Evolutionary conservation across 1,139 yeast species (phyloP), one percentile per base, ranked within the genome.

Genomic region (Candida sojae): DNA sequence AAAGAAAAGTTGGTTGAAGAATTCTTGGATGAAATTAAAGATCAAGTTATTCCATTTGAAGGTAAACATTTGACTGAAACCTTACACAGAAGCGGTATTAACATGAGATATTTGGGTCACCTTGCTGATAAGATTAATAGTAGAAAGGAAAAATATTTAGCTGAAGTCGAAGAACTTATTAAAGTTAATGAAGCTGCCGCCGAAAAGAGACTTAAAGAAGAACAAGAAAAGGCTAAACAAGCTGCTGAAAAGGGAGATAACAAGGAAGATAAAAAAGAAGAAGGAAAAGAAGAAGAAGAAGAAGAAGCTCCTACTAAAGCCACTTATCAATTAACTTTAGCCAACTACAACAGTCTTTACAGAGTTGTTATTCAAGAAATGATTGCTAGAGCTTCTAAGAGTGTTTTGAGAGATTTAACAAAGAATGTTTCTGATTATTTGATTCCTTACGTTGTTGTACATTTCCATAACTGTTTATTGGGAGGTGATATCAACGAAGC

Each of bases 61-160:
- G 97, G 98, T 53, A 63, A 70, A 5, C 93, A 91, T 58, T 79
- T 93, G 59, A 73, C 90, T 30, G 73, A 76, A 38, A 66, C 78
- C 47, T 69, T 93, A 67, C 99, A 93, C 67, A 80, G 80, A 57
- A 74, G 76, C 46, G 99, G 99, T 75, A 86, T 93, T 63, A 92
- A 90, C 66, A 65, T 92, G 72, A 86, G 99, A 70, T 92, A 93
- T 62, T 75, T 93, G 59, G 97, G 97, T 52, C 70, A 66, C 45
- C 62, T 86, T 59, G 84, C 84, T 21, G 62, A 62, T 21, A 60
- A 64, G 50, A 66, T 68, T 42, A 47, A 59, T 33, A 45, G 33
- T 3, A 66, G 60, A 54, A 66, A 63, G 51, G 63, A 63, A 30
- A 63, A 61, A n/a, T 63, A 59, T 42, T 49, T 56, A 41, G 55